These are phyloP conservation scores for Cucurbitaria berberidis DNA, from an alignment of 2,329 filamentous ascomycete genomes.

Conservation along the genomic window DNA sequence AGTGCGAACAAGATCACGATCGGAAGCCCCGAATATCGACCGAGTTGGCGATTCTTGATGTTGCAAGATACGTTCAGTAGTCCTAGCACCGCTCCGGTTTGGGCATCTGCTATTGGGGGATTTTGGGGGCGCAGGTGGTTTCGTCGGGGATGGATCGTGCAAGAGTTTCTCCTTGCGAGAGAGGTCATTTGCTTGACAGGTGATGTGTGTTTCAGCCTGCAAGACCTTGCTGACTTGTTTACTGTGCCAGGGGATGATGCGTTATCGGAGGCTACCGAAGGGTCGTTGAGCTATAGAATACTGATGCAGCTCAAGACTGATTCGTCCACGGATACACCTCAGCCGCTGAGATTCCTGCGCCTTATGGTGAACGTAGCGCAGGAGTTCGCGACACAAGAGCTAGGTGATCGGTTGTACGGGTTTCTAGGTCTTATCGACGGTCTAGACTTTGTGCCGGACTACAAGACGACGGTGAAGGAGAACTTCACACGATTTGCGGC, in stretches of 20 bases:
- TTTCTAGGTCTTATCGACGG: constrained; percentile 19
- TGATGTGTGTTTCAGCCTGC: constrained; percentile 7
- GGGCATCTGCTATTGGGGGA: constrained; percentile 6
- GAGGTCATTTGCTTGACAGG: constrained; percentile 10
- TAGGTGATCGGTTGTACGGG: constrained; percentile 15
- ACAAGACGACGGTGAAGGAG: constrained; percentile 6
- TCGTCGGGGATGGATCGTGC: constrained; percentile 19
- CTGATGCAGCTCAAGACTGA: constrained; percentile 20
- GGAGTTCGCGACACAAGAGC: constrained; percentile 14
- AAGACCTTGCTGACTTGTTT: constrained; percentile 15
- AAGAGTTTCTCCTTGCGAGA: constrained; percentile 17
- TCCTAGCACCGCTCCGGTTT: neutral
- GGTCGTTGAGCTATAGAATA: constrained; percentile 7
- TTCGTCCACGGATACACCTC: constrained; percentile 9
- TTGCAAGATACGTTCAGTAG: constrained; percentile 2
- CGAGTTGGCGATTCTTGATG: constrained; percentile 1
- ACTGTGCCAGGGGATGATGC: constrained; percentile 5
- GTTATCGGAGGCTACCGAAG: neutral
- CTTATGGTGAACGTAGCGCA: constrained; percentile 8
- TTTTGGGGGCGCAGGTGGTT: constrained; percentile 16
- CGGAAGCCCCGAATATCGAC: constrained; percentile 1
- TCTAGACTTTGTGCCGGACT: constrained; percentile 18
- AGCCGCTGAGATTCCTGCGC: constrained; percentile 18
- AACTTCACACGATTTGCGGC: constrained; percentile 18
- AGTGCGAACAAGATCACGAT: constrained; percentile 1